Evolutionary conservation across 1,284 basidiomycete species (phyloP), one percentile per base, ranked within the genome.

Genomic region (Naganishia sp.): DNA sequence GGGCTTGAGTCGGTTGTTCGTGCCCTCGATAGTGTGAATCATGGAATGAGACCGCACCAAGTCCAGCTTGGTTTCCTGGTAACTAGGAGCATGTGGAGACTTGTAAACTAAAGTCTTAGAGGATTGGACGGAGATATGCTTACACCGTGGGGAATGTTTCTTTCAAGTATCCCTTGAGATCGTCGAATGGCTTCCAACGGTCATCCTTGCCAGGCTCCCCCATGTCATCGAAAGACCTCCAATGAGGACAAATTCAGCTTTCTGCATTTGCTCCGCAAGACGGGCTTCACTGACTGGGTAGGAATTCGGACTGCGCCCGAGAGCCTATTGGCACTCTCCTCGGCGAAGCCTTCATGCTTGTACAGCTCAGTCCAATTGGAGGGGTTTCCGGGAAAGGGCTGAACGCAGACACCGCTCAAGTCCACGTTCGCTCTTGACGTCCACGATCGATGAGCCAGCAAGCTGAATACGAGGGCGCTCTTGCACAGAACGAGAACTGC

Each of bases 211-310:
- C 60, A 9, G 66, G 46, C 17, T 63, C 58, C 6, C 43, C 61
- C 66, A 67, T 67, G 42, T 67, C 66, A 53, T 67, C 66, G 47
- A 67, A 63, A 32, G 61, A 63, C 54, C 66, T 66, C 45, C 5
- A n/a, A 18, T n/a, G 7, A 0, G 11, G 47, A 23, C 17, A 46
- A 6, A 25, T 5, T 49, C 17, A 49, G 21, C n/a, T 49, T 3
- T 25, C 11, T 13, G 21, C 47, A 21, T 23, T 23, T 35, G 0
- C 28, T n/a, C 31, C 18, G 1, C 17, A 13, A 50, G 10, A 31
- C 3, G 6, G 2, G n/a, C 6, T 35, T 1, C n/a, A 53, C 66
- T 51, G 35, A 67, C 61, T 67, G 66, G 18, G 66, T 67, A 21
- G 66, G 61, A 28, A 67, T 67, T 32, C 51, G 42, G 10, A 67